Base-by-base conservation (phyloP, 2,329 filamentous ascomycete species). In the Amauroascus niger region DNA sequence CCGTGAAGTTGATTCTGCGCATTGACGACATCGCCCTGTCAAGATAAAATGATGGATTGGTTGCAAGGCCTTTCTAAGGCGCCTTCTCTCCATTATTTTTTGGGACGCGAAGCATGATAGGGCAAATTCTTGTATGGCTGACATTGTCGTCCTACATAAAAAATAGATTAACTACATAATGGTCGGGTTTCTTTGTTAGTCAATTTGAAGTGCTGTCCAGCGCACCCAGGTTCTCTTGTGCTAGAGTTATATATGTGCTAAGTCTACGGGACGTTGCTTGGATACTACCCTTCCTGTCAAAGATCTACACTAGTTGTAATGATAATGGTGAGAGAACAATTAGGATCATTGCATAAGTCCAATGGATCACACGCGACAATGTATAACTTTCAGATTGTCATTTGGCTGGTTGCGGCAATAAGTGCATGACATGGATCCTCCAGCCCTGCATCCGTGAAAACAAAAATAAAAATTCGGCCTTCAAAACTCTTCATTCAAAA, bases 1-100 rank as follows among this genome's bases (percentile, higher is more conserved):
- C 93, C 57, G 93, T 97, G 64, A 98, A 97, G 82, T 93, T 95
- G 88, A 83, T 85, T 67, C 73, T 86, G 66, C 76, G 82, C 68
- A 84, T 85, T 67, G 81, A 83, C 65, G 80, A 83, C 65, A 82
- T 83, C 70, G 79, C 79, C 50, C 67, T 83, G 64, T 75, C 74
- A 59, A 67, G 74, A 57, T 69, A 61, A 58, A 14, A 46, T 24
- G 39, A 14, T 11, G 16, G 14, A 5, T n/a, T 18, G 20, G 32
- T 46, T n/a, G 18, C 48, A 43, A 16, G 6, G 20, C 40, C 20
- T 11, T 35, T 3, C 33, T 35, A 30, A 35, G 32, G 32, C 11
- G 3, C 32, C 3, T 6, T 14, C 32, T 35, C 13, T 35, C 13
- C 8, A 5, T 14, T 35, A 14, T 13, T 8, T 35, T n/a, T n/a